Evolutionary conservation across 441 rosid species (phyloP).

Genomic region (Macaranga tanarius): DNA sequence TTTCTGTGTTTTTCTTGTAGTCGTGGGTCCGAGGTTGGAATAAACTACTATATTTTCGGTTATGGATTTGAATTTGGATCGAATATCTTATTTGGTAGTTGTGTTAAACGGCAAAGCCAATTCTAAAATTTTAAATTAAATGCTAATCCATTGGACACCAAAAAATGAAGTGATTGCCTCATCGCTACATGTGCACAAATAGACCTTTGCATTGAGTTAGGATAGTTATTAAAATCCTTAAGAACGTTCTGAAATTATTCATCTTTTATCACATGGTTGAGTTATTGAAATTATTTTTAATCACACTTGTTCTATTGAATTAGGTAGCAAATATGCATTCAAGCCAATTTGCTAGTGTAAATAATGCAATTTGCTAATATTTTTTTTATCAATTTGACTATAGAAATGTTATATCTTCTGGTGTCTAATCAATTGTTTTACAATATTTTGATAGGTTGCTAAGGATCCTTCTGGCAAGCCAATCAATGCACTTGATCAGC

Average conservation of each 20-base stretch:
- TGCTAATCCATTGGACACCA: too few species aligned
- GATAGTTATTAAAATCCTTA: neutral
- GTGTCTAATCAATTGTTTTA: neutral
- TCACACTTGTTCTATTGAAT: neutral
- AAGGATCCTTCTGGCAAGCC: constrained; percentile 84
- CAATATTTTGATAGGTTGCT: constrained; percentile 44
- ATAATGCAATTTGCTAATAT: neutral
- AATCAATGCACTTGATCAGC: constrained; percentile 87
- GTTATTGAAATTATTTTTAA: neutral
- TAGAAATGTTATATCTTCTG: neutral
- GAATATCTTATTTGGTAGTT: too few species aligned
- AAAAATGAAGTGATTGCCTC: neutral
- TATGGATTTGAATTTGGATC: too few species aligned
- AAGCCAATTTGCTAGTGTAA: neutral
- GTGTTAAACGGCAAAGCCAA: too few species aligned
- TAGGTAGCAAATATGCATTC: too few species aligned
- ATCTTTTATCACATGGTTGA: neutral
- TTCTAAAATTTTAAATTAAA: too few species aligned
- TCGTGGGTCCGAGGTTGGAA: constrained; percentile 8
- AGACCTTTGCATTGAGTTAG: neutral
- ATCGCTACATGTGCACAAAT: neutral
- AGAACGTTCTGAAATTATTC: neutral
- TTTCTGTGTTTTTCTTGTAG: neutral
- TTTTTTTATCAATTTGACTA: neutral
- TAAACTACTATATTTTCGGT: too few species aligned